These are phyloP conservation scores for Alternaria incomplexa DNA, from an alignment of 2,329 filamentous ascomycete genomes.

Conservation along the genomic window DNA sequence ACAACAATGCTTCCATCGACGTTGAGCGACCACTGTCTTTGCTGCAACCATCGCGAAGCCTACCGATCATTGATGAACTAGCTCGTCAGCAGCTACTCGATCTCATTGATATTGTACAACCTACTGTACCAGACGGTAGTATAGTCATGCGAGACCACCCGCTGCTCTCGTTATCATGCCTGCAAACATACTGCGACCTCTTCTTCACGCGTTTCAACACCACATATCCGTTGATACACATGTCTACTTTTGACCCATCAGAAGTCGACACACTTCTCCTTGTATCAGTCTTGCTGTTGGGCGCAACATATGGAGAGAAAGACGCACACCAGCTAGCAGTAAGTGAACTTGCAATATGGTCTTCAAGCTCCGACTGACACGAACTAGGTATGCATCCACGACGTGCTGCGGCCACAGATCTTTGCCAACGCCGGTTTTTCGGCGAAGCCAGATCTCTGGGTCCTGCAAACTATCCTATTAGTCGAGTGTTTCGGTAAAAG, in stretches of 20 bases:
- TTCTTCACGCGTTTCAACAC: conserved; percentile 68
- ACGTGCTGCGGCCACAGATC: conserved; percentile 65
- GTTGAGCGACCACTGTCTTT: conserved; percentile 45
- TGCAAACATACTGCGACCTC: conserved; percentile 64
- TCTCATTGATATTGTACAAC: conserved; percentile 59
- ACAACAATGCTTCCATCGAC: conserved; percentile 7
- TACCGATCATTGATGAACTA: conserved; percentile 51
- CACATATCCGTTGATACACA: conserved; percentile 65
- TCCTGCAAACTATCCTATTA: conserved; percentile 65
- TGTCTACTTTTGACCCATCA: conserved; percentile 62
- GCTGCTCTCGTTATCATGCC: conserved; percentile 56
- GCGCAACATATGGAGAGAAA: conserved; percentile 66
- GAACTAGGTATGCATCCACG: conserved; percentile 62
- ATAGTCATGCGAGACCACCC: conserved; percentile 58
- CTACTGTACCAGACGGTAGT: conserved; percentile 56
- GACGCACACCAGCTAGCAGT: conserved; percentile 65
- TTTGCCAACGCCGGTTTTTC: conserved; percentile 64
- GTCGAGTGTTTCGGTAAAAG: conserved; percentile 71
- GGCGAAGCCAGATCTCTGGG: conserved; percentile 65
- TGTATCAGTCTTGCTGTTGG: conserved; percentile 63
- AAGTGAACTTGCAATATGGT: conserved; percentile 22
- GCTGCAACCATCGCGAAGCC: conserved; percentile 37
- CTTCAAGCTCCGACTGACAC: not conserved
- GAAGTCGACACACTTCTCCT: conserved; percentile 60
- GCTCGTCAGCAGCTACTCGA: conserved; percentile 54